Evolutionary conservation across 2,329 filamentous ascomycete species (phyloP).

Genomic region (Claviceps capensis): DNA sequence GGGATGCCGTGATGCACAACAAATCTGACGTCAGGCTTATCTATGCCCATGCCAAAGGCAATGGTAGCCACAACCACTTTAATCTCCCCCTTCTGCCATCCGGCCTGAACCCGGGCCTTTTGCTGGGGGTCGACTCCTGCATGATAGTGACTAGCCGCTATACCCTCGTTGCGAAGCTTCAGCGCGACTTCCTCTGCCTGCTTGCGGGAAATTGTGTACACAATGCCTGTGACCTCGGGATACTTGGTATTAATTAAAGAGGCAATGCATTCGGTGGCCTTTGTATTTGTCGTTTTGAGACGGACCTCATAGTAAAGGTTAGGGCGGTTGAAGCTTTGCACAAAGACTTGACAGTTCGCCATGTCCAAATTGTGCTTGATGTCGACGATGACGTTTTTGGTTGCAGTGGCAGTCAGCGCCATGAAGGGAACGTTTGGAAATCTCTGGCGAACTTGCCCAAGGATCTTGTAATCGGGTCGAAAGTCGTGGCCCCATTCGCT

Average conservation of each 20-base stretch:
- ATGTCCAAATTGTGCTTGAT: conserved; percentile 88
- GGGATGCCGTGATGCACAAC: conserved; percentile 89
- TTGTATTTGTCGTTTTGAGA: conserved; percentile 48
- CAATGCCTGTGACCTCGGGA: conserved; percentile 63
- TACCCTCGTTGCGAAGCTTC: conserved; percentile 49
- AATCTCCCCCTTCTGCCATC: conserved; percentile 68
- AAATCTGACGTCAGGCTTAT: conserved; percentile 92
- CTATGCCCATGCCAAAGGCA: conserved; percentile 99
- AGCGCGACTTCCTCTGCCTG: conserved; percentile 69
- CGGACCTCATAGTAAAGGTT: conserved; percentile 84
- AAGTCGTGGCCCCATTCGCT: conserved; percentile 99
- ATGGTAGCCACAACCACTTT: conserved; percentile 96
- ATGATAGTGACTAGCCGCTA: conserved; percentile 76
- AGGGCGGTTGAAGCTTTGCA: conserved; percentile 92
- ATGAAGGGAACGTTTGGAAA: conserved; percentile 79
- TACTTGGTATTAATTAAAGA: conserved; percentile 60
- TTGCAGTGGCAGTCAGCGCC: conserved; percentile 90
- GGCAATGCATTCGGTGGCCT: conserved; percentile 34
- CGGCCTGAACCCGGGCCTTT: conserved; percentile 57
- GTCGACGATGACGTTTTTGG: conserved; percentile 81
- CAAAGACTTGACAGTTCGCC: conserved; percentile 60
- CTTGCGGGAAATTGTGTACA: conserved; percentile 82
- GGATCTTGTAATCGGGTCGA: conserved; percentile 81
- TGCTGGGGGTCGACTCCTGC: conserved; percentile 57
- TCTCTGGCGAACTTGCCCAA: conserved; percentile 58